Evolutionary conservation across 1,139 yeast species (phyloP), one percentile per base, ranked within the genome.

Genomic region (Yarrowia galli): DNA sequence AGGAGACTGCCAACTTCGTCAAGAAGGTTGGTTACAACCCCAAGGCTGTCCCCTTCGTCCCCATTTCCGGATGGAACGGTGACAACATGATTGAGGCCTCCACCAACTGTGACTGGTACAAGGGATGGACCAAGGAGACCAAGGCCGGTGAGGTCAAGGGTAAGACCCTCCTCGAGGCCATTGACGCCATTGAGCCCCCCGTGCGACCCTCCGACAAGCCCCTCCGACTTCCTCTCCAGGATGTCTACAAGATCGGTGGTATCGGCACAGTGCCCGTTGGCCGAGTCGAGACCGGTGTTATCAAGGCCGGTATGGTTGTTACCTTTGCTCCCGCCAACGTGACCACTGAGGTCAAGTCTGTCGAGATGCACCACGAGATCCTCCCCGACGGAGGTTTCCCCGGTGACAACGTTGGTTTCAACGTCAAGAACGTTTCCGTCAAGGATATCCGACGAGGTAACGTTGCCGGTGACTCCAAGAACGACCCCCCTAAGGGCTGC

Each of bases 351-450:
- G 96, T 89, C 82, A 89, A 89, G 86, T 89, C 96, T 83, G 95
- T 89, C 78, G 96, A 89, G 86, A 89, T 89, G 96, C 96, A 89
- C 84, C 96, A 89, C 89, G 95, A 89, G 85, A 89, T 86, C 82
- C 87, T 89, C 81, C 82, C 82, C 75, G 89, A 88, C 83, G 64
- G 64, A 58, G 96, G 95, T 89, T 80, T 87, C 72, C 96, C 96
- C 85, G 96, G 96, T 89, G 96, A 90, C 91, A 90, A 90, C 81
- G 96, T 89, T 79, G 96, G 96, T 81, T 90, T 89, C 95, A 89
- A 89, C 89, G 93, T 89, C 82, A 90, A 89, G 92, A 89, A 89
- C 85, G 96, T 89, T 80, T 90, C 96, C 83, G 95, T 90, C 77
- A 89, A 89, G 89, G 96, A 89, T 81, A 89, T 89, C 81, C 89